Evolutionary conservation across 352 stramenopile species (phyloP).

Genomic region (Phytophthora syringae): DNA sequence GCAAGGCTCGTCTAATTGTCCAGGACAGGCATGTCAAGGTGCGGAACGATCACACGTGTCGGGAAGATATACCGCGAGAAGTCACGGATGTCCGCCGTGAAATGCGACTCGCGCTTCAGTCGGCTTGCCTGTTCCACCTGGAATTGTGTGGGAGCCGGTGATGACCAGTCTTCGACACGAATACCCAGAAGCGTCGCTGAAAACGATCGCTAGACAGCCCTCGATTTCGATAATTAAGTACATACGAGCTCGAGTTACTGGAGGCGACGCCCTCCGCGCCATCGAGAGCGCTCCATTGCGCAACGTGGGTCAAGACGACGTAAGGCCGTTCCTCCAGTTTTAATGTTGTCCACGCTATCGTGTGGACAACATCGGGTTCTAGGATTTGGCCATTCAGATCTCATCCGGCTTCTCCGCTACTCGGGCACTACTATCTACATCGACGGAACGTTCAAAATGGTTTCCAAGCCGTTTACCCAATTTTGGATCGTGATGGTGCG

Average conservation of each 20-base stretch:
- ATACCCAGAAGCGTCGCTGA: not conserved
- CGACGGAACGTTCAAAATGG: too few relatives aligned
- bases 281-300: not conserved
- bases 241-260: constrained; percentile 3
- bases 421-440: too few relatives aligned
- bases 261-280: constrained; percentile 1
- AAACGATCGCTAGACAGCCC: not conserved
- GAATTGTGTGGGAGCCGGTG: constrained; percentile 3
- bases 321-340: constrained; percentile 11
- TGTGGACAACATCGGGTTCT: too few relatives aligned
- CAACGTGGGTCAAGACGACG: not conserved
- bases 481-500: too few relatives aligned
- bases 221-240: constrained; percentile 11
- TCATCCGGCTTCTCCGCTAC: too few relatives aligned
- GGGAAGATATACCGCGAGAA: not conserved
- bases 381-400: too few relatives aligned
- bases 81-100: constrained; percentile 4
- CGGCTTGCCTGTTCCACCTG: not conserved
- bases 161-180: not conserved
- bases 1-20: constrained; percentile 11
- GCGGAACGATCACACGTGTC: constrained; percentile 9
- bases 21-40: not conserved
- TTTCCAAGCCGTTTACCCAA: too few relatives aligned
- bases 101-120: not conserved
- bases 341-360: not conserved